Percentiles rank a stretch among this genome's conserved stretches.
Evolutionary conservation across 2,329 filamentous ascomycete genomes (phyloP).

Genomic region (Aspergillus fijiensis): DNA sequence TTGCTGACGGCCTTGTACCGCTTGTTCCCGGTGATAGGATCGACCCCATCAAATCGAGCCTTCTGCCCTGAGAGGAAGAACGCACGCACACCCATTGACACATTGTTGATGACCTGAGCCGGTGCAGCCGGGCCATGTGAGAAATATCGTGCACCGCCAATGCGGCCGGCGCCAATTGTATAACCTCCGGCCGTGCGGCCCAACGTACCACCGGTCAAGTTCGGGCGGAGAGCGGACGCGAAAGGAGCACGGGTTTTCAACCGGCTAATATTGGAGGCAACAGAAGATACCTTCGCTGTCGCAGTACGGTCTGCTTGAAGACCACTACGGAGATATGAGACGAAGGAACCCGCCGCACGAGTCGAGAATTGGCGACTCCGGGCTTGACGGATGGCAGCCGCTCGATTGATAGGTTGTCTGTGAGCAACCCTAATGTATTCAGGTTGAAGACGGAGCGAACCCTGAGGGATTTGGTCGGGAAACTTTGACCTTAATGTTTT

Average conservation of each 20-base stretch:
- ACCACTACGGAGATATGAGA: slow-evolving; percentile 47
- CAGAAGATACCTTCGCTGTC: slow-evolving; percentile 57
- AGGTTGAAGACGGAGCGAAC: slow-evolving; percentile 56
- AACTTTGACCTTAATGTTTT: slow-evolving; percentile 45
- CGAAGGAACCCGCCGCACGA: slow-evolving; percentile 49
- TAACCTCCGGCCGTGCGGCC: slow-evolving; percentile 90
- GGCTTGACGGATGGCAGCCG: slow-evolving; percentile 62
- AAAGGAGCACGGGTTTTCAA: slow-evolving; percentile 79
- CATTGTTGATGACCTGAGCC: slow-evolving; percentile 89
- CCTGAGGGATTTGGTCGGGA: slow-evolving; percentile 39
- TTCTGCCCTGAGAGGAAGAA: slow-evolving; percentile 92
- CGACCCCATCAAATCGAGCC: slow-evolving; percentile 78
- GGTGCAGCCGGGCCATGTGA: slow-evolving; percentile 82
- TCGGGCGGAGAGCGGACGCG: slow-evolving; percentile 82
- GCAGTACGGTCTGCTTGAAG: slow-evolving; percentile 51
- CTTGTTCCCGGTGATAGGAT: slow-evolving; percentile 67
- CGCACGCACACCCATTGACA: slow-evolving; percentile 87
- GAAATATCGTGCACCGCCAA: slow-evolving; percentile 79
- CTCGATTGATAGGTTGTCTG: slow-evolving; percentile 60
- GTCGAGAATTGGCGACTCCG: slow-evolving; percentile 66
- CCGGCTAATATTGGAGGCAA: slow-evolving; percentile 57
- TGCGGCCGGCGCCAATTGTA: slow-evolving; percentile 64
- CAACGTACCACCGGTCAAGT: slow-evolving; percentile 82
- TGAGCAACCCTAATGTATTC: slow-evolving; percentile 57
- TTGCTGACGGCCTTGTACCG: slow-evolving; percentile 74